phyloP scores from a whole-genome alignment of 768 basidiomycete genomes.

The Trichaptum fuscoviolaceum region DNA sequence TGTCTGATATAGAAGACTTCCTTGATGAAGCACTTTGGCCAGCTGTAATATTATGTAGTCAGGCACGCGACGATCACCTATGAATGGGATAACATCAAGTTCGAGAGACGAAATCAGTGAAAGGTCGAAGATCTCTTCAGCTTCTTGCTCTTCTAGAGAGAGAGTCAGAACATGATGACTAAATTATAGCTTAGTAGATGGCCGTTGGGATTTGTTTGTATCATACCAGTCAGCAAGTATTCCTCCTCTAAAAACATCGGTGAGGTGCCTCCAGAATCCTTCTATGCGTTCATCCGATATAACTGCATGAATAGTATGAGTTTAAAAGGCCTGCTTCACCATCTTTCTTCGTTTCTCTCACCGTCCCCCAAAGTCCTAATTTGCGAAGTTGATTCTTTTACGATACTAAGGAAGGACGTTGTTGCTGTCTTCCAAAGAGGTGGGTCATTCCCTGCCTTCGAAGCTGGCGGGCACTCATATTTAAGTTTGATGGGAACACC shows the following conservation, averaged over 20 bases:
- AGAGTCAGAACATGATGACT: slow-evolving; percentile 34
- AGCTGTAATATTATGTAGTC: slow-evolving; percentile 66
- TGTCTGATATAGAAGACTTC: slow-evolving; percentile 56
- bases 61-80: slow-evolving; percentile 65
- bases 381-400: slow-evolving; percentile 57
- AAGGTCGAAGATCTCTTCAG: slow-evolving; percentile 82
- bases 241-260: slow-evolving; percentile 77
- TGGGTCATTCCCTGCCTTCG: slow-evolving; percentile 78
- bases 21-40: slow-evolving; percentile 65
- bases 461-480: slow-evolving; percentile 89
- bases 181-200: neutral
- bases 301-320: slow-evolving; percentile 27
- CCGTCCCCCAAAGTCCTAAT: slow-evolving; percentile 47
- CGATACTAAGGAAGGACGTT: slow-evolving; percentile 64
- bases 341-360: slow-evolving; percentile 22
- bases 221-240: slow-evolving; percentile 82
- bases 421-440: slow-evolving; percentile 98
- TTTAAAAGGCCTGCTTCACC: neutral
- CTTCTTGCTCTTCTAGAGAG: slow-evolving; percentile 62
- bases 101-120: slow-evolving; percentile 75
- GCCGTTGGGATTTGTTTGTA: too few species aligned
- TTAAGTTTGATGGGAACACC: slow-evolving; percentile 90
- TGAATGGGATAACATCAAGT: slow-evolving; percentile 70
- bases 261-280: slow-evolving; percentile 79
- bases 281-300: slow-evolving; percentile 63